Base-by-base conservation (phyloP, 768 basidiomycete species). In the Tricholoma hemisulphureum region DNA sequence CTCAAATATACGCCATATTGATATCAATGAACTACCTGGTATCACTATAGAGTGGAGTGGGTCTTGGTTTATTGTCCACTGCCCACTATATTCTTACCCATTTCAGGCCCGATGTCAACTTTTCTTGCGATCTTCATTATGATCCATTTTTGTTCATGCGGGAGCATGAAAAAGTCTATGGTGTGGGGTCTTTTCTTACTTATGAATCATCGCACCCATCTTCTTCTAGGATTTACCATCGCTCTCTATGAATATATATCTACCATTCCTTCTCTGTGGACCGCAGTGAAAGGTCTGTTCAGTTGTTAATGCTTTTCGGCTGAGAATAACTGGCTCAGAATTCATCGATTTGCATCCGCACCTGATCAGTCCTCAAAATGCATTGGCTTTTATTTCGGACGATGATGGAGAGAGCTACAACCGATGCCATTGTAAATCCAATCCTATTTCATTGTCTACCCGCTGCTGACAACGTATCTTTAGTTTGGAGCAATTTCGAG, bases 211-310 rank as follows among this genome's bases (percentile, higher is more conserved):
- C 3, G 43, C 52, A 32, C 29, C 10, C 29, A 29, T 5, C 57
- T 11, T 24, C 26, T 1, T 9, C 28, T 61, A 84, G 84, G 81
- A 1, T 95, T 91, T 73, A 91, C 88, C 0, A 81, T 93, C 18
- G 81, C 86, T 0, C 77, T 93, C 53, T 86, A 83, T 60, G 92
- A 95, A 68, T 91, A 84, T 65, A 80, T 81, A 41, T 80, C 83
- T 52, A 95, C 93, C 0, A 91, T 95, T 43, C 83, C 86, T 3
- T 87, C 91, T 0, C 74, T 95, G 0, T 95, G 92, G 92, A 69
- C 77, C 6, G 76, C 81, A 5, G 85, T 88, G 20, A 84, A 83
- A 76, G 83, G 89, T 84, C 34, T 16, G 69, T 68, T 10, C 48
- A 49, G 13, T 16, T 8, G 16, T 24, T 10, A 6, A 24, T 9